Evolutionary conservation across 2,329 filamentous ascomycete species (phyloP), one percentile per base, ranked within the genome.

Genomic region (Neoascochyta sp.): DNA sequence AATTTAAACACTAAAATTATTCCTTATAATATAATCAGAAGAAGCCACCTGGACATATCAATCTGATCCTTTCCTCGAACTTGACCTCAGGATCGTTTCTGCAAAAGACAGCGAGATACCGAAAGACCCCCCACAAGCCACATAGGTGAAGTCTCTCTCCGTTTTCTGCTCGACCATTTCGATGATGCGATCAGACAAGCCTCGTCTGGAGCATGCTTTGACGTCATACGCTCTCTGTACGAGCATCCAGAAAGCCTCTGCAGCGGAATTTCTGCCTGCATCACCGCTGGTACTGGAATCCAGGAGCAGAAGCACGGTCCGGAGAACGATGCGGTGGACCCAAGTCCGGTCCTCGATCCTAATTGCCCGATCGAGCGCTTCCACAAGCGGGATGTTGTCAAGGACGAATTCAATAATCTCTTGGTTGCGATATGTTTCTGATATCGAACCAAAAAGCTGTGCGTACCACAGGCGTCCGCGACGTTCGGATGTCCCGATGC

Each of bases 391-490:
- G 3, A 38, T 21, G 11, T 38, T 34, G 27, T 38, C 35, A 17
- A 38, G 35, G 16, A 38, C 19, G 14, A 38, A 38, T 9, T 30
- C 35, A 10, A 27, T 22, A 7, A 38, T 33, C 4, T 17, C 26
- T 2, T 26, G 4, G 12, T 22, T 10, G n/a, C 29, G 20, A 9
- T 33, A 33, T 1, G 29, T 11, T 2, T 26, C 6, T 11, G 35
- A 30, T 14, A 33, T 24, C 0, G 35, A 26, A 3, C 29, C 30
- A 22, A 38, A 38, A 15, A 38, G 30, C 10, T 38, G 35, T 4
- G 30, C 35, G 17, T 38, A 38, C 35, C 35, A 38, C 12, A 33
- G 33, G 3, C 35, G 19, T n/a, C 35, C 30, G 5, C 35, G 26
- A 4, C 35, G 26, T 6, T 26, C 23, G 5, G 16, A 26, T 5